These are phyloP conservation scores for Candida corydali DNA, from an alignment of 805 yeast genomes.

Conservation along the genomic window DNA sequence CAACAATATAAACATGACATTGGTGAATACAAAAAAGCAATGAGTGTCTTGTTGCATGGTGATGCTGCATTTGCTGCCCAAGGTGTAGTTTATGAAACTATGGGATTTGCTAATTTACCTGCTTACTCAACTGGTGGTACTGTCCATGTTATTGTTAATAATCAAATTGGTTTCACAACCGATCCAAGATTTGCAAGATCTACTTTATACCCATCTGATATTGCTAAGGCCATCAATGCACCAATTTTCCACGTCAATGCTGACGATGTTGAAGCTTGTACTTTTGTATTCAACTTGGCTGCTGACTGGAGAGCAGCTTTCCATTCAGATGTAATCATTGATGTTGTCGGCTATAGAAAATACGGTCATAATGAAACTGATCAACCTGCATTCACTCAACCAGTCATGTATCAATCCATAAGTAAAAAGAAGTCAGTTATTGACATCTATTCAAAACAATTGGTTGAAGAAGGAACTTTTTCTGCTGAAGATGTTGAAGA, in stretches of 20 bases:
- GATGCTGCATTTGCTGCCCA: constrained; percentile 99
- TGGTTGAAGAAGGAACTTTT: constrained; percentile 84
- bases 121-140: constrained; percentile 99
- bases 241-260: constrained; percentile 99
- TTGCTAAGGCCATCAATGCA: constrained; percentile 94
- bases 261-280: constrained; percentile 92
- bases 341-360: constrained; percentile 97
- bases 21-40: constrained; percentile 77
- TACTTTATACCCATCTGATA: constrained; percentile 95
- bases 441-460: constrained; percentile 77
- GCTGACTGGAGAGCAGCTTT: constrained; percentile 98
- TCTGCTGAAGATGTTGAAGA: constrained; percentile 86
- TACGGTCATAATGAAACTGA: constrained; percentile 99
- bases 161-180: constrained; percentile 99
- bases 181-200: constrained; percentile 98
- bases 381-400: constrained; percentile 98
- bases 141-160: constrained; percentile 90
- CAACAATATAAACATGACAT: constrained; percentile 88
- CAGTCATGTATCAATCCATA: constrained; percentile 90
- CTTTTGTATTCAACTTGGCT: constrained; percentile 89
- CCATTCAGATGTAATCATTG: constrained; percentile 95
- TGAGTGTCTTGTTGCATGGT: constrained; percentile 94
- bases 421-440: constrained; percentile 86
- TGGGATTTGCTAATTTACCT: constrained; percentile 90
- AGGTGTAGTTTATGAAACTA: constrained; percentile 98